These are phyloP conservation scores for Phlebopus sp. DNA, from an alignment of 1,284 basidiomycete species.

Conservation along the genomic window DNA sequence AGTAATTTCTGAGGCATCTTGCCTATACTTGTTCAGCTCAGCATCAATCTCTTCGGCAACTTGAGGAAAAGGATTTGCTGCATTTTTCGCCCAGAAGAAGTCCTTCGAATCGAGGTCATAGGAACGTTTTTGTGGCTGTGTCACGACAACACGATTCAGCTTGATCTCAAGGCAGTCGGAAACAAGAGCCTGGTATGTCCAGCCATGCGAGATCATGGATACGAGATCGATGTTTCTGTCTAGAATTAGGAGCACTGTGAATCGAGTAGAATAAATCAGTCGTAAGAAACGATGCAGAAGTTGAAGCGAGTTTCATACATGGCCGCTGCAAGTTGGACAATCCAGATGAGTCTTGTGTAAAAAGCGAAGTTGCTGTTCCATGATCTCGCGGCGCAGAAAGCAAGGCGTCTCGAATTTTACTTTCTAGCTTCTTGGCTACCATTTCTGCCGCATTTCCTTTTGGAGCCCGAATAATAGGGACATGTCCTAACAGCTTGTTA, in stretches of 20 bases:
- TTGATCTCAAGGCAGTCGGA: conserved; percentile 98
- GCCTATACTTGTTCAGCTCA: conserved; percentile 93
- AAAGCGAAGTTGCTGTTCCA: conserved; percentile 52
- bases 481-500: conserved; percentile 57
- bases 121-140: conserved; percentile 73
- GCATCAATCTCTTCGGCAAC: conserved; percentile 97
- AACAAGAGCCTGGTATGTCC: conserved; percentile 99
- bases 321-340: conserved; percentile 81
- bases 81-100: conserved; percentile 99
- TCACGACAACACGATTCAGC: conserved; percentile 90
- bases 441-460: conserved; percentile 97
- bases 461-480: conserved; percentile 94
- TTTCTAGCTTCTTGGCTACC: conserved; percentile 94
- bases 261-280: conserved; percentile 14
- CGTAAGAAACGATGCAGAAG: neutral
- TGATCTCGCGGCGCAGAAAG: conserved; percentile 73
- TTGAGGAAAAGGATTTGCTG: conserved; percentile 94
- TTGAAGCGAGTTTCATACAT: conserved; percentile 46
- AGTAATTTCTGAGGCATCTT: conserved; percentile 96
- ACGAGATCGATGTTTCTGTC: conserved; percentile 96
- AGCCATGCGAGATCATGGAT: conserved; percentile 94
- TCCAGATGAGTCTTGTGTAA: conserved; percentile 69
- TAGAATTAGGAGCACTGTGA: conserved; percentile 83
- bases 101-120: conserved; percentile 98
- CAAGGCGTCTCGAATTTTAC: conserved; percentile 90